Percentiles rank a stretch among this genome's conserved stretches.
Evolutionary conservation across 1,139 yeast genomes (phyloP).

Genomic region (Blastobotrys raffinosifermentans): DNA sequence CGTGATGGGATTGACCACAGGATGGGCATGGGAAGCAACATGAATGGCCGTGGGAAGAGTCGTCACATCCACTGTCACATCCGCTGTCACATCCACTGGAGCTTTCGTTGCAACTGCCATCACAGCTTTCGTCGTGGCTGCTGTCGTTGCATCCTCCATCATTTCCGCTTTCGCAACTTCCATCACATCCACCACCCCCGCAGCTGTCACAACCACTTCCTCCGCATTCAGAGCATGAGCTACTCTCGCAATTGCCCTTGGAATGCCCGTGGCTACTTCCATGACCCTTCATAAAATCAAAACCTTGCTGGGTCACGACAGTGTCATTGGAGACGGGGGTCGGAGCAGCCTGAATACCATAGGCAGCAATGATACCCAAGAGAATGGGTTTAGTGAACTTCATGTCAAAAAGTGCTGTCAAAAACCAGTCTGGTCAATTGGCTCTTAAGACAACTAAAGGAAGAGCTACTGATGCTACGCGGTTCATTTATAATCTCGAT

Average conservation of each 20-base stretch:
- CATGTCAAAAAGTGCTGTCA: conserved; percentile 1
- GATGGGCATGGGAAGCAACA: neutral
- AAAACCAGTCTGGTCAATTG: neutral
- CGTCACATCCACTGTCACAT: neutral
- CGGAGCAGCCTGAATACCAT: conserved; percentile 4
- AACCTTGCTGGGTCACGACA: conserved; percentile 1
- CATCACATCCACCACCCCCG: conserved; percentile 1
- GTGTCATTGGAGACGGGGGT: neutral
- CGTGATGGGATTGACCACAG: neutral
- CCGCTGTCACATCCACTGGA: conserved; percentile 2
- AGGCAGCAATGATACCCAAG: conserved; percentile 4
- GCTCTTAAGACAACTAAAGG: neutral
- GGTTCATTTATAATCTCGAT: neutral
- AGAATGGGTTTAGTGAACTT: conserved; percentile 5
- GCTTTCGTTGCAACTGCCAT: conserved; percentile 3
- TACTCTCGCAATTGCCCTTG: conserved; percentile 3
- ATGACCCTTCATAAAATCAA: neutral
- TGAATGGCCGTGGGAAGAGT: neutral
- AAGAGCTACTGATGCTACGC: neutral
- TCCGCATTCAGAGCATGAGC: conserved; percentile 2
- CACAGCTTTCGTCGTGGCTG: conserved; percentile 2
- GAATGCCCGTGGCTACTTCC: conserved; percentile 3
- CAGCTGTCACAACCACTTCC: neutral
- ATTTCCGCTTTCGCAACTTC: neutral
- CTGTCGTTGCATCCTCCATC: conserved; percentile 4